Base-by-base conservation (phyloP, 352 stramenopile species). In the Phytophthora ohioensis region DNA sequence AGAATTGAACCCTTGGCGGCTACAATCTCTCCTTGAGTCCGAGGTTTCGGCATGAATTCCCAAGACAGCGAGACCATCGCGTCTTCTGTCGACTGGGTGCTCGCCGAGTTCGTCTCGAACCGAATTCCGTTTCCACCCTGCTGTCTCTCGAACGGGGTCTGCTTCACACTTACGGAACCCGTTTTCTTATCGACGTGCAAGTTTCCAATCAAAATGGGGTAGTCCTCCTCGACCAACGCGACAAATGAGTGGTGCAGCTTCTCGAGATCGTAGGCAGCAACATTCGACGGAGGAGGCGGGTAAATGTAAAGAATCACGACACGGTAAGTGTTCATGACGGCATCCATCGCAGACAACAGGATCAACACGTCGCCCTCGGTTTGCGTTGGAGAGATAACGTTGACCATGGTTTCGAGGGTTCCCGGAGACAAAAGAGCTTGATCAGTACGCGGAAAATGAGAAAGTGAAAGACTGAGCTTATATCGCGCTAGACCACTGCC, bases 241-340 rank as follows among this genome's bases (percentile, higher is more conserved):
- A 75, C 17, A 45, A 91, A 80, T 0, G 80, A 69, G 1, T 15
- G 21, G 2, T 78, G 64, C 1, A 91, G 59, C 13, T 65, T 69
- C 4, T 76, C 55, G 52, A 86, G 72, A 46, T 86, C 69, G 59
- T 74, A 91, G 21, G 58, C 8, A 10, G 9, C 13, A 13, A 31
- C 13, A 41, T 11, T 45, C 3, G 27, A 15, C 10, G 63, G 15
- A 21, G 61, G 56, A n/a, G 65, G 70, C 8, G 80, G 69, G 38
- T 85, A 91, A 39, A 91, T 68, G 74, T 87, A 87, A 59, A 91
- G 69, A 34, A 87, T 59, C 27, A 73, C 75, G 36, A 91, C 63
- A 6, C 69, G 59, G 41, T 86, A 80, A 1, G 63, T 63, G 30
- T 62, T 74, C 82, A 91, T 89, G 67, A 78, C 69, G 1, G 76